These are phyloP conservation scores for Malania oleifera DNA, from an alignment of 164 flowering plant species.

Conservation along the genomic window DNA sequence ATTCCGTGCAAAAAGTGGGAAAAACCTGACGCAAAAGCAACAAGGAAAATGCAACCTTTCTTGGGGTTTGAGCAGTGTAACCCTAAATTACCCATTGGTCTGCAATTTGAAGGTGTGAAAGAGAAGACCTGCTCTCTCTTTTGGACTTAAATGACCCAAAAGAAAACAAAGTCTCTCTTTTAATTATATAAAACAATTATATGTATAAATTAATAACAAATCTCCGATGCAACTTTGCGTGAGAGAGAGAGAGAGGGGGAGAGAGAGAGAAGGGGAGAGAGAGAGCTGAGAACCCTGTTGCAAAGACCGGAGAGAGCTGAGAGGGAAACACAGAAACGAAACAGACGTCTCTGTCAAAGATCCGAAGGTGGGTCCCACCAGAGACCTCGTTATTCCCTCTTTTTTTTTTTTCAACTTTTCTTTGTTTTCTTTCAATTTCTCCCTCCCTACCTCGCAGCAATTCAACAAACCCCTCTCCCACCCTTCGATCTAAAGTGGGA, in stretches of 20 bases:
- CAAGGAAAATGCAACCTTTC: neutral
- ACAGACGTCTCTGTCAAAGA: conserved; percentile 17
- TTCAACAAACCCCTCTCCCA: no score
- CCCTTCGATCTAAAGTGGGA: no score
- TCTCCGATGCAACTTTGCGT: neutral
- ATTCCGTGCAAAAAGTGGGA: neutral
- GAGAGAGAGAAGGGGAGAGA: neutral
- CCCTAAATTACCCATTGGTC: neutral
- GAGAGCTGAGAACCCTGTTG: conserved; percentile 1
- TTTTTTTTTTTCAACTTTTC: neutral
- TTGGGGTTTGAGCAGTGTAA: conserved; percentile 2
- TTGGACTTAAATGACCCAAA: conserved; percentile 11
- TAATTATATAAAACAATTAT: neutral
- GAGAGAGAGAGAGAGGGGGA: conserved; percentile 5
- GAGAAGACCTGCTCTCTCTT: conserved; percentile 8
- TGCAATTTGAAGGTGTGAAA: conserved; percentile 17
- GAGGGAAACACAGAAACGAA: conserved; percentile 9
- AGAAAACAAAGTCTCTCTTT: conserved; percentile 15
- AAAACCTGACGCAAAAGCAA: neutral
- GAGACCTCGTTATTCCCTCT: conserved; percentile 7
- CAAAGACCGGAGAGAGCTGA: conserved; percentile 7
- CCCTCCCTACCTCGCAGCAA: no score
- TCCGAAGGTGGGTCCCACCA: conserved; percentile 11
- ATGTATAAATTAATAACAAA: neutral
- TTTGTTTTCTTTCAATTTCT: neutral